These are phyloP conservation scores for Trypanosoma congolense DNA, from an alignment of 208 protist species.

Conservation along the genomic window DNA sequence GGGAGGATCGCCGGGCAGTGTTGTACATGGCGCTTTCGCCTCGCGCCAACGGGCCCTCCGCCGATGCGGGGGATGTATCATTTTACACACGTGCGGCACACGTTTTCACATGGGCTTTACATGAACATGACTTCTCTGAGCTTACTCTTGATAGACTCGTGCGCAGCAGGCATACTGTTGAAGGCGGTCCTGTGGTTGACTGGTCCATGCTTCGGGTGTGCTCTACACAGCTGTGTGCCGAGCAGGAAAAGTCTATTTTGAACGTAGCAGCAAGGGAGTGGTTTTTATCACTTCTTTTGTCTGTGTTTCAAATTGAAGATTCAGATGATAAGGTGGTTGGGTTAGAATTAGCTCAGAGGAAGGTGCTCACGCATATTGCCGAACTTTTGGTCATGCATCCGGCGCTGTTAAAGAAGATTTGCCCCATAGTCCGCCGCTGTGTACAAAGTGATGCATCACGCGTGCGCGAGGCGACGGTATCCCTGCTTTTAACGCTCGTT, in stretches of 20 bases:
- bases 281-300: constrained; percentile 58
- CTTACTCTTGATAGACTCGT: constrained; percentile 24
- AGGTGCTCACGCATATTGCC: constrained; percentile 46
- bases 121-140: constrained; percentile 10
- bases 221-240: constrained; percentile 32
- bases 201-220: constrained; percentile 33
- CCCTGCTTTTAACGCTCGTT: constrained; percentile 68
- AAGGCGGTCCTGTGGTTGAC: constrained; percentile 13
- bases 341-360: constrained; percentile 42
- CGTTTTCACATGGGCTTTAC: constrained; percentile 21
- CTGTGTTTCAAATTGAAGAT: constrained; percentile 50
- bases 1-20: constrained; percentile 5
- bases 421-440: constrained; percentile 61
- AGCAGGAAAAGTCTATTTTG: constrained; percentile 37
- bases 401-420: constrained; percentile 54
- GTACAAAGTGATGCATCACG: constrained; percentile 63
- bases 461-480: constrained; percentile 72
- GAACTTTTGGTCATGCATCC: constrained; percentile 46
- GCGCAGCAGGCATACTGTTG: constrained; percentile 18
- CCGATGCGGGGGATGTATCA: constrained; percentile 24
- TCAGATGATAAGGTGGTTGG: constrained; percentile 19
- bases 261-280: constrained; percentile 38
- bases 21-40: constrained; percentile 25
- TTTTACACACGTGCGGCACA: constrained; percentile 56
- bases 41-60: background rate